These are phyloP conservation scores for Raphidocelis subcapitata DNA, from an alignment of 139 green algal genomes.

Conservation along the genomic window DNA sequence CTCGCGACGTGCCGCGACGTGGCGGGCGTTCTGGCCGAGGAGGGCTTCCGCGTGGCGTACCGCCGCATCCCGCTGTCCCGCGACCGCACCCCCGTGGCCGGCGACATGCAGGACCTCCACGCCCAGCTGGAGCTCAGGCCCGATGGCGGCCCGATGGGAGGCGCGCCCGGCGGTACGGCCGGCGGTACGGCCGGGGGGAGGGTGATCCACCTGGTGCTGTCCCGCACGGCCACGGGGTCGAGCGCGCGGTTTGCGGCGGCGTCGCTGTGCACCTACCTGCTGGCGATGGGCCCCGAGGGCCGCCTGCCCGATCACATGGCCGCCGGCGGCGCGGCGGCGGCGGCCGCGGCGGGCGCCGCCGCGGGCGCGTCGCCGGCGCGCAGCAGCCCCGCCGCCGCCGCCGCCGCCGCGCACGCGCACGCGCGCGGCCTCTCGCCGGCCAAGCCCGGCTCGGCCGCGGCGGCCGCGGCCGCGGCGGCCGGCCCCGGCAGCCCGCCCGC, in stretches of 20 bases:
- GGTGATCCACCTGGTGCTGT: slow-evolving; percentile 71
- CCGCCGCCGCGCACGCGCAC: not conserved
- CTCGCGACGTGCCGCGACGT: slow-evolving; percentile 22
- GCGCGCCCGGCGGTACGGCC: not conserved
- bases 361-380: not conserved
- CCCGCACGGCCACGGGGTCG: slow-evolving; percentile 67
- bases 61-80: slow-evolving; percentile 80
- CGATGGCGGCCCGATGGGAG: not conserved
- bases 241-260: slow-evolving; percentile 64
- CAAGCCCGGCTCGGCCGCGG: not conserved
- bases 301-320: no score
- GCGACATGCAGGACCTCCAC: slow-evolving; percentile 75
- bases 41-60: slow-evolving; percentile 73
- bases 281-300: slow-evolving; percentile 1
- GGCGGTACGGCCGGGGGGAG: slow-evolving; percentile 5
- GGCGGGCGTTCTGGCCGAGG: slow-evolving; percentile 42
- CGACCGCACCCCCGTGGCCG: slow-evolving; percentile 77
- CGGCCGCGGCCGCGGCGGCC: not conserved
- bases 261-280: slow-evolving; percentile 42
- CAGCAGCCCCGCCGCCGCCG: not conserved
- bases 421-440: not conserved
- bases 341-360: not conserved
- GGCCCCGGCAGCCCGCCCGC: not conserved
- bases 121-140: slow-evolving; percentile 17
- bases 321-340: not conserved